These are phyloP conservation scores for Ceratobasidium sp. DNA, from an alignment of 1,284 basidiomycete genomes.

Conservation along the genomic window DNA sequence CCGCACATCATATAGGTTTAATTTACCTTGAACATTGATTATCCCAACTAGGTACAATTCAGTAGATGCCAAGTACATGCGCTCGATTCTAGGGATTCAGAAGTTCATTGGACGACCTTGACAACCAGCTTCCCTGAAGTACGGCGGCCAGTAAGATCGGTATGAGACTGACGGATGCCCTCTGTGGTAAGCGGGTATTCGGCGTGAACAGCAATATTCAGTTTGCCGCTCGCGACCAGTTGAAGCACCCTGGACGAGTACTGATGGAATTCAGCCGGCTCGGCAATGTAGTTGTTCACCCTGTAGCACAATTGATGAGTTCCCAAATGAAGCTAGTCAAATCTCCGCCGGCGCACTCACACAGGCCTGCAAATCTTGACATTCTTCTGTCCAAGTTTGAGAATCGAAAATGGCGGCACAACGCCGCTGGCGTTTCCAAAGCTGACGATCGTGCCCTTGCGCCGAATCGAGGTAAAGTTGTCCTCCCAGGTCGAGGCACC, in stretches of 20 bases:
- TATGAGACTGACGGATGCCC: slow-evolving; percentile 78
- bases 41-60: no score
- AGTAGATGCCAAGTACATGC: background rate
- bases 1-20: no score
- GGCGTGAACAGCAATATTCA: slow-evolving; percentile 77
- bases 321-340: slow-evolving; percentile 1
- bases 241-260: slow-evolving; percentile 75
- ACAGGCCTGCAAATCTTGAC: slow-evolving; percentile 77
- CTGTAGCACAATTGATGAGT: slow-evolving; percentile 35
- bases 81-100: background rate
- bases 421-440: slow-evolving; percentile 92
- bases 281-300: slow-evolving; percentile 64
- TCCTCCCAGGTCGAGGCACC: slow-evolving; percentile 76
- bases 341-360: slow-evolving; percentile 53
- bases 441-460: slow-evolving; percentile 86
- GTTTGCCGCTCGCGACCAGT: slow-evolving; percentile 62
- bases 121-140: slow-evolving; percentile 85
- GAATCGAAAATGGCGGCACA: slow-evolving; percentile 71
- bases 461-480: slow-evolving; percentile 79
- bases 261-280: slow-evolving; percentile 70
- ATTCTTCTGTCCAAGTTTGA: slow-evolving; percentile 84
- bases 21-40: no score
- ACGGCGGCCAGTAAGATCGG: slow-evolving; percentile 77
- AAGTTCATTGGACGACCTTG: slow-evolving; percentile 55
- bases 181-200: slow-evolving; percentile 86